Conservation (phyloP, 805 yeast genomes). For the Kazachstania viticola region DNA sequence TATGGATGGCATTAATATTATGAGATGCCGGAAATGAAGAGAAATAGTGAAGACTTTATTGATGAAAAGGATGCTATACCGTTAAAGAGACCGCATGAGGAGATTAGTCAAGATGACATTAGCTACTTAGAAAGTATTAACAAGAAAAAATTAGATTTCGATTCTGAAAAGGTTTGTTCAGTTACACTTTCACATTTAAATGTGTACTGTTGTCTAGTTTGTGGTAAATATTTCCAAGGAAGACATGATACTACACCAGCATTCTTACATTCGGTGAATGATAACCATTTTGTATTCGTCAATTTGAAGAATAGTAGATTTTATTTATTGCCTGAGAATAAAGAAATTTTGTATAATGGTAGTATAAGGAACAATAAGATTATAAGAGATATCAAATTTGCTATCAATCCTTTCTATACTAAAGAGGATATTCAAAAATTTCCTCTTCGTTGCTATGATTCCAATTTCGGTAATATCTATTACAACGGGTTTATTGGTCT, state of each 20-base stretch:
- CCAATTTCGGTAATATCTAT: slow-evolving; percentile 35
- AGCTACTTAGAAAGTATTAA: slow-evolving; percentile 6
- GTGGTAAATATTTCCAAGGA: slow-evolving; percentile 69
- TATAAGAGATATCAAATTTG: slow-evolving; percentile 41
- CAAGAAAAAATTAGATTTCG: slow-evolving; percentile 43
- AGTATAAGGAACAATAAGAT: slow-evolving; percentile 18
- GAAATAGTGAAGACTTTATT: neutral
- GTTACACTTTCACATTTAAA: slow-evolving; percentile 49
- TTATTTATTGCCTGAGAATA: slow-evolving; percentile 51
- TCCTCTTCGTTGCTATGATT: slow-evolving; percentile 29
- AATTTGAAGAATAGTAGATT: slow-evolving; percentile 39
- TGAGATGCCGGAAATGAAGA: neutral
- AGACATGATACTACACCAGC: slow-evolving; percentile 54
- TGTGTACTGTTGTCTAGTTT: slow-evolving; percentile 59
- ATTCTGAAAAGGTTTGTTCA: slow-evolving; percentile 54
- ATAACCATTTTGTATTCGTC: slow-evolving; percentile 52
- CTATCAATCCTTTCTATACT: slow-evolving; percentile 42
- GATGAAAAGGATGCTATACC: too few species aligned
- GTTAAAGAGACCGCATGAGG: too few species aligned
- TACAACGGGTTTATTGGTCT: slow-evolving; percentile 57
- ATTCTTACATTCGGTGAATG: slow-evolving; percentile 51
- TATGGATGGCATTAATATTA: too few species aligned
- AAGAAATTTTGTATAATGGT: slow-evolving; percentile 11
- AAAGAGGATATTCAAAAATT: slow-evolving; percentile 26
- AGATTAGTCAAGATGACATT: too few species aligned